Conservation (phyloP, 192 early-diverging fungal species). For the Chytriomyces hyalinus region DNA sequence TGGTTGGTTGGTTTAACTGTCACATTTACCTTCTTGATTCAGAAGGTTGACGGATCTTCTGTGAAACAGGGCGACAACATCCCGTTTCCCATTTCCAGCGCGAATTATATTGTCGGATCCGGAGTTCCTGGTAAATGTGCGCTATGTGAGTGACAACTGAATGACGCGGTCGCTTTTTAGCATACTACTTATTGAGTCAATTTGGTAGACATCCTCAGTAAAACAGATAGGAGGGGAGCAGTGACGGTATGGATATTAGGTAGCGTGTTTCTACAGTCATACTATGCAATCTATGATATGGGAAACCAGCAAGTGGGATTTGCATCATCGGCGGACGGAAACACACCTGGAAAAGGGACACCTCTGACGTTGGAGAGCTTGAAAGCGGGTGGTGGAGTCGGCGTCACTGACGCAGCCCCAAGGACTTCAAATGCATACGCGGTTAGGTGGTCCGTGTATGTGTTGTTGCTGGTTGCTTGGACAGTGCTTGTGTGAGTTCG, state of each 20-base stretch:
- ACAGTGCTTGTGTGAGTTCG: not conserved
- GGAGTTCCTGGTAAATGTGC: not conserved
- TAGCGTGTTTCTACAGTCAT: not conserved
- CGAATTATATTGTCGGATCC: not conserved
- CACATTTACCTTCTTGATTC: too few species aligned
- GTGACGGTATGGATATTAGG: not conserved
- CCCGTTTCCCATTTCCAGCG: not conserved
- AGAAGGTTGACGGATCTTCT: too few species aligned
- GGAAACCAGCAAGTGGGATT: not conserved
- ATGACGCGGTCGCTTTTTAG: not conserved
- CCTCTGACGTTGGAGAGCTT: not conserved
- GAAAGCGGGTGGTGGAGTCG: not conserved
- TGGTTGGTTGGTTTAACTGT: not conserved
- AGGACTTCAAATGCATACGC: not conserved
- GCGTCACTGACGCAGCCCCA: not conserved
- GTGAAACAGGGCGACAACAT: too few species aligned
- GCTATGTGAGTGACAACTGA: not conserved
- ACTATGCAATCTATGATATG: not conserved
- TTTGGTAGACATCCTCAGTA: not conserved
- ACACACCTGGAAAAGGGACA: not conserved
- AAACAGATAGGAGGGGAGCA: not conserved
- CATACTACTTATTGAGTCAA: too few species aligned
- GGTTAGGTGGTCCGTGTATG: not conserved
- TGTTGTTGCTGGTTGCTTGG: not conserved
- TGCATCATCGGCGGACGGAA: not conserved